Evolutionary conservation across 2,329 filamentous ascomycete species (phyloP).

Genomic region (Colletotrichum chlorophyti): DNA sequence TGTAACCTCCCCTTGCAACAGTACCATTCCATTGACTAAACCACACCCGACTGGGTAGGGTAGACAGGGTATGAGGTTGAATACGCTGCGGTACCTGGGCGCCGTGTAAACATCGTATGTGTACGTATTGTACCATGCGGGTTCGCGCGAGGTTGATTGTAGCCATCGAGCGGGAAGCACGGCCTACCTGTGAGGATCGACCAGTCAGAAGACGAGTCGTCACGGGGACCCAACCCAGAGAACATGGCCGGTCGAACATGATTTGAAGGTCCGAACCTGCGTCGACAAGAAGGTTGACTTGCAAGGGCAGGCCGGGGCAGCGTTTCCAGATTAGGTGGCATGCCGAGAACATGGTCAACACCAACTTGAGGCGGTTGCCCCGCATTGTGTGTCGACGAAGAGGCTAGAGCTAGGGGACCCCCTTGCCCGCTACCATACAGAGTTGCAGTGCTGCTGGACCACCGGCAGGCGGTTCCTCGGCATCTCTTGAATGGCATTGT

Average conservation of each 20-base stretch:
- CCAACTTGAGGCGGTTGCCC: conserved; percentile 28
- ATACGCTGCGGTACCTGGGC: conserved; percentile 1
- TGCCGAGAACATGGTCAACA: conserved; percentile 29
- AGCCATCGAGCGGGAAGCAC: conserved; percentile 5
- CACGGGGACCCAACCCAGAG: conserved; percentile 11
- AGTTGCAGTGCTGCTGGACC: conserved; percentile 20
- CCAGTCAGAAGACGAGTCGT: conserved; percentile 20
- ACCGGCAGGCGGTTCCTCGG: conserved; percentile 24
- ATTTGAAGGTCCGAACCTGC: conserved; percentile 9
- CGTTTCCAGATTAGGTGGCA: conserved; percentile 27
- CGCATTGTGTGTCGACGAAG: conserved; percentile 26
- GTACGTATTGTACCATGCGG: neutral
- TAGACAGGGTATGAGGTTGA: conserved; percentile 13
- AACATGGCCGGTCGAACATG: conserved; percentile 14
- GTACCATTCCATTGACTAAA: conserved; percentile 14
- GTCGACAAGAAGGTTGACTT: conserved; percentile 4
- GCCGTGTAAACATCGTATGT: neutral
- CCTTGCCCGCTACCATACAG: conserved; percentile 18
- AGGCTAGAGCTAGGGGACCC: conserved; percentile 9
- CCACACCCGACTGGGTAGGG: conserved; percentile 7
- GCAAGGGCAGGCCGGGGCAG: conserved; percentile 25
- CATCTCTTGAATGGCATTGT: conserved; percentile 20
- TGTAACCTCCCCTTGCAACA: conserved; percentile 17
- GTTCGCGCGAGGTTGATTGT: neutral
- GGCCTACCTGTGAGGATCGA: conserved; percentile 9